Evolutionary conservation across 2,329 filamentous ascomycete species (phyloP), one percentile per base, ranked within the genome.

Genomic region (Cladosporium colombiae): DNA sequence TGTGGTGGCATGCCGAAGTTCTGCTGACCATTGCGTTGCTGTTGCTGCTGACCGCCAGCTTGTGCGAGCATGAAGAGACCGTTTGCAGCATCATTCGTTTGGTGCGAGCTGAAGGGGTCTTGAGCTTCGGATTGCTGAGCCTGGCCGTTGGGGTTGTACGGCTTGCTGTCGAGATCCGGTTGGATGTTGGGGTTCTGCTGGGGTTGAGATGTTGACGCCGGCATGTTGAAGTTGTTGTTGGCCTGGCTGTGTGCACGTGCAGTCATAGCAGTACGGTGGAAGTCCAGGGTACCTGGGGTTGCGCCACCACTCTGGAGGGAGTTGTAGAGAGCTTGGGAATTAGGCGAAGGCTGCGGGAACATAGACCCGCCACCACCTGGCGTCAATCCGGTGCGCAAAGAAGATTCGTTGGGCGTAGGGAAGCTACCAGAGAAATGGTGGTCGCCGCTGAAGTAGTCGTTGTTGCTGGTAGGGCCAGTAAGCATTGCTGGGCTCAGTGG

Each of bases 401-500:
- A 96, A 8, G 94, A 98, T 80, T 99, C 95, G 86, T 97, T 97
- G 0, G 94, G 94, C 4, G 95, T 98, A 5, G 93, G 92, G 75
- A 96, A 96, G 63, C 91, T 91, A 72, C 92, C 89, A 70, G 91
- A 88, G 69, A 96, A 90, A 62, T 89, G 89, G 74, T 96, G 92
- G 71, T 87, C 86, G 67, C 74, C 74, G 68, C 73, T 77, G 76
- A 97, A 97, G 80, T 97, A 98, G 76, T 97, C 93, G 77, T 86
- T 90, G 64, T 81, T 79, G 53, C 82, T 83, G 25, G 86, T 84
- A 49, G 87, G 95, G 27, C 93, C 95, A 56, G 93, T 92, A 65
- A 99, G 88, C 93, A 99, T 98, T 69, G 94, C 95, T 81, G 95
- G 95, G 79, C 95, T 98, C 71, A 99, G 81, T 50, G 95, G 95